Conservation (phyloP, 768 basidiomycete genomes). For the Rhizopogon vesiculosus region DNA sequence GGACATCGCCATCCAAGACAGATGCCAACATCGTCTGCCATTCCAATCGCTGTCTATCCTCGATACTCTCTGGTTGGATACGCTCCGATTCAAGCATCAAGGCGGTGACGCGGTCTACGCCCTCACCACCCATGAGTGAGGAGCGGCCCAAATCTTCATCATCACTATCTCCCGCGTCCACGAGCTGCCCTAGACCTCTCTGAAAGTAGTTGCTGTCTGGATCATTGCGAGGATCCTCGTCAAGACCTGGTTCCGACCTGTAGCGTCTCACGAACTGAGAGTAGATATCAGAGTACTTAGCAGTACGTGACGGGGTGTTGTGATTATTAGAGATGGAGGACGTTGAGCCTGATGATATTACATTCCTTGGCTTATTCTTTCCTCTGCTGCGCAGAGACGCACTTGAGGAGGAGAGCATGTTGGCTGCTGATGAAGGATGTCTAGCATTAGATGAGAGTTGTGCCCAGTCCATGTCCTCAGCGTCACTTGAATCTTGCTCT, state of each 20-base stretch:
- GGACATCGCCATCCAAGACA: slow-evolving; percentile 89
- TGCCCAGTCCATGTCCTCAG: slow-evolving; percentile 45
- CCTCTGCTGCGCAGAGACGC: slow-evolving; percentile 25
- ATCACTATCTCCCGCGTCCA: slow-evolving; percentile 69
- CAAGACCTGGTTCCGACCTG: slow-evolving; percentile 55
- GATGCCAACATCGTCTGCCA: slow-evolving; percentile 97
- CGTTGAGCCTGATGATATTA: slow-evolving; percentile 23
- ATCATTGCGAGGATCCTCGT: slow-evolving; percentile 71
- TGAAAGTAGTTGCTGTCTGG: slow-evolving; percentile 84
- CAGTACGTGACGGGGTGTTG: slow-evolving; percentile 23
- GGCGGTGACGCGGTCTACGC: slow-evolving; percentile 46
- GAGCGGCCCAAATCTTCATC: slow-evolving; percentile 59
- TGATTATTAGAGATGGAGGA: slow-evolving; percentile 26
- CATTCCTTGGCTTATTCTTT: slow-evolving; percentile 25
- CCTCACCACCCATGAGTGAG: slow-evolving; percentile 39
- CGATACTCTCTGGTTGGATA: slow-evolving; percentile 60
- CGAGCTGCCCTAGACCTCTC: slow-evolving; percentile 61
- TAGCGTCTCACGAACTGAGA: slow-evolving; percentile 78
- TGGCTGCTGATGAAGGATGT: slow-evolving; percentile 10
- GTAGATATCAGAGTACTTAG: slow-evolving; percentile 60
- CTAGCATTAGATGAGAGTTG: slow-evolving; percentile 24
- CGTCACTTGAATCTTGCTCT: slow-evolving; percentile 48
- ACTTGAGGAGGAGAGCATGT: slow-evolving; percentile 22
- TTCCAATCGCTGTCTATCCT: slow-evolving; percentile 81
- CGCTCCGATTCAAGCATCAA: slow-evolving; percentile 58